These are phyloP conservation scores for Penicillium sp. DNA, from an alignment of 2,329 filamentous ascomycete species.

Conservation along the genomic window DNA sequence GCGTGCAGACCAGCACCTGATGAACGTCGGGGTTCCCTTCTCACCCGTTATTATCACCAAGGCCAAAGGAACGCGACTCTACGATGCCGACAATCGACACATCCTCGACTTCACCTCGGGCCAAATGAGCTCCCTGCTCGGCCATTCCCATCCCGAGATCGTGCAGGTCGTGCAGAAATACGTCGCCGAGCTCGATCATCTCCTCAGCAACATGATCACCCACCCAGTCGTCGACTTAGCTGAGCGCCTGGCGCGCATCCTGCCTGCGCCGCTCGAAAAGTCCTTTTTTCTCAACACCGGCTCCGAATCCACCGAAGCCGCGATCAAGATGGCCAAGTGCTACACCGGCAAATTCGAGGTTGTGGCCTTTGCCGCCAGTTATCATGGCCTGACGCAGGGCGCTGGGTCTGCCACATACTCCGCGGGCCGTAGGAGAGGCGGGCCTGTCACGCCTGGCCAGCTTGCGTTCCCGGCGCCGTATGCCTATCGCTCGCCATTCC, in stretches of 20 bases:
- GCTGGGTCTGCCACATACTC: conserved; percentile 50
- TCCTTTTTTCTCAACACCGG: conserved; percentile 60
- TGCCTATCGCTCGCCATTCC: conserved; percentile 61
- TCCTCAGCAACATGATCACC: conserved; percentile 59
- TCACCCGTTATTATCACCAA: conserved; percentile 45
- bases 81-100: conserved; percentile 33
- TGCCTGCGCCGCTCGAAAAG: conserved; percentile 49
- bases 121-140: conserved; percentile 60
- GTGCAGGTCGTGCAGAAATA: conserved; percentile 53
- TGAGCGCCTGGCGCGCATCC: conserved; percentile 51
- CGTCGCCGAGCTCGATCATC: conserved; percentile 55
- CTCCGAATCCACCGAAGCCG: conserved; percentile 59
- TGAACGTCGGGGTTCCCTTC: conserved; percentile 44
- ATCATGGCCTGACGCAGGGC: conserved; percentile 60
- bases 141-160: conserved; percentile 59
- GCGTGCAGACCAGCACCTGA: conserved; percentile 42
- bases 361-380: conserved; percentile 58
- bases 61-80: conserved; percentile 49
- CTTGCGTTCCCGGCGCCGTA: conserved; percentile 60
- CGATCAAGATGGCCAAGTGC: conserved; percentile 62
- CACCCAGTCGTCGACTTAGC: conserved; percentile 57
- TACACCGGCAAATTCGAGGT: conserved; percentile 65
- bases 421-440: conserved; percentile 20
- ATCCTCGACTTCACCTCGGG: conserved; percentile 61
- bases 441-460: conserved; percentile 52